phyloP scores from a whole-genome alignment of 371 early-diverging fungal species.

The Lichtheimia ramosa region DNA sequence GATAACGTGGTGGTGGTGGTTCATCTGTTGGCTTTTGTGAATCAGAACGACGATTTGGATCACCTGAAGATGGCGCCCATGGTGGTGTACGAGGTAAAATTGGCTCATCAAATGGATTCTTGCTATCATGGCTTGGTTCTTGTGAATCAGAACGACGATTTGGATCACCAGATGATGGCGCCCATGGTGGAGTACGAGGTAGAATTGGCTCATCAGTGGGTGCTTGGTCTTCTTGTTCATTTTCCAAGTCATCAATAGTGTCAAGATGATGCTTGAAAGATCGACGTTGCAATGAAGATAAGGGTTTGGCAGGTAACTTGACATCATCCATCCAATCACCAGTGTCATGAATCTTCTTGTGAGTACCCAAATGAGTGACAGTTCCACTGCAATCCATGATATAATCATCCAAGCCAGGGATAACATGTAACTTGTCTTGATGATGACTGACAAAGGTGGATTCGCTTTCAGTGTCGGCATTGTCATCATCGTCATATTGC shows the following conservation, averaged over 20 bases:
- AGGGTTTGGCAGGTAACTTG: conserved; percentile 3
- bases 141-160: no score
- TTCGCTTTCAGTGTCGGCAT: conserved; percentile 28
- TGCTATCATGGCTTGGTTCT: no score
- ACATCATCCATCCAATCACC: conserved; percentile 34
- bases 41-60: no score
- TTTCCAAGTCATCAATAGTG: background rate
- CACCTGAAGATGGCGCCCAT: no score
- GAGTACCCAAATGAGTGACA: conserved; percentile 19
- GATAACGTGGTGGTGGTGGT: no score
- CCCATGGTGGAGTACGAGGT: no score
- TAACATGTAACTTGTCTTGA: conserved; percentile 8
- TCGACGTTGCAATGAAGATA: background rate
- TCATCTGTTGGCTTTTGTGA: no score
- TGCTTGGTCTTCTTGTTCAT: background rate
- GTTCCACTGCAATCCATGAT: conserved; percentile 24
- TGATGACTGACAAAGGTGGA: conserved; percentile 26
- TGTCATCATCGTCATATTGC: conserved; percentile 1
- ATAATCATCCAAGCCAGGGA: conserved; percentile 29
- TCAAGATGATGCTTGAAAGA: background rate
- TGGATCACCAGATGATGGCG: no score
- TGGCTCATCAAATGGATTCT: no score
- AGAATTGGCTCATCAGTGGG: no score
- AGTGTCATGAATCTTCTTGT: conserved; percentile 15
- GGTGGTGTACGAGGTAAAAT: no score